Percentiles rank a stretch among this genome's conserved stretches.
Conservation (phyloP, 1,284 basidiomycete genomes). For the Ustilago esculenta region DNA sequence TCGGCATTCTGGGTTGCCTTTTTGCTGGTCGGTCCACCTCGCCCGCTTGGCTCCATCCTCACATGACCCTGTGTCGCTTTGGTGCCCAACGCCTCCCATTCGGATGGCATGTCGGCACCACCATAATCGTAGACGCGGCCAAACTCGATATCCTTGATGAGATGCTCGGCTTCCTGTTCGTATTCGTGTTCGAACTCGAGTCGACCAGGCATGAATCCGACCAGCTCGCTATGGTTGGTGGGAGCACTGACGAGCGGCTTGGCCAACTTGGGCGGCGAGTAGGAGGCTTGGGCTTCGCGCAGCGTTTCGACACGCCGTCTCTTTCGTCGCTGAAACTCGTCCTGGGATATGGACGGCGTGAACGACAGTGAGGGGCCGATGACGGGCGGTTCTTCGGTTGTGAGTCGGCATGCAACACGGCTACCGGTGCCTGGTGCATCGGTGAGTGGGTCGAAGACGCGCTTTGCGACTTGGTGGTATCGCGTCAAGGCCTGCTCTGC, state of each 20-base stretch:
- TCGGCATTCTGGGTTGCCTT: slow-evolving; percentile 50
- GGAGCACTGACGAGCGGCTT: slow-evolving; percentile 91
- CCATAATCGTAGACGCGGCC: slow-evolving; percentile 85
- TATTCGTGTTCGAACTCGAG: slow-evolving; percentile 97
- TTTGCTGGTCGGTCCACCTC: slow-evolving; percentile 69
- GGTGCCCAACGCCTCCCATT: slow-evolving; percentile 58
- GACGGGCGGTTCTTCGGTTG: slow-evolving; percentile 51
- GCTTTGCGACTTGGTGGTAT: slow-evolving; percentile 16
- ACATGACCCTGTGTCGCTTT: slow-evolving; percentile 56
- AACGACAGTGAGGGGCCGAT: slow-evolving; percentile 60
- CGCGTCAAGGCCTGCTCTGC: slow-evolving; percentile 39
- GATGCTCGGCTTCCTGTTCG: slow-evolving; percentile 88
- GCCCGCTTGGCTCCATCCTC: slow-evolving; percentile 72
- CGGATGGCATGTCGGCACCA: slow-evolving; percentile 72
- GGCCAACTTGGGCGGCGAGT: slow-evolving; percentile 53
- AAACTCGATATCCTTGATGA: slow-evolving; percentile 96
- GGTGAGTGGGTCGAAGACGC: slow-evolving; percentile 28
- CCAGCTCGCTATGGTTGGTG: slow-evolving; percentile 86
- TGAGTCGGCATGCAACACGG: slow-evolving; percentile 36
- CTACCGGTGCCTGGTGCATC: slow-evolving; percentile 46
- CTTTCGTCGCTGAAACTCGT: slow-evolving; percentile 63
- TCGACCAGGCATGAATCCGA: slow-evolving; percentile 91
- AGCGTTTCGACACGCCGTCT: slow-evolving; percentile 60
- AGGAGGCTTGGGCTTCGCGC: slow-evolving; percentile 57
- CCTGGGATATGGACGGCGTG: slow-evolving; percentile 44